Conservation (phyloP, 2,329 filamentous ascomycete species). For the Alternaria burnsii region DNA sequence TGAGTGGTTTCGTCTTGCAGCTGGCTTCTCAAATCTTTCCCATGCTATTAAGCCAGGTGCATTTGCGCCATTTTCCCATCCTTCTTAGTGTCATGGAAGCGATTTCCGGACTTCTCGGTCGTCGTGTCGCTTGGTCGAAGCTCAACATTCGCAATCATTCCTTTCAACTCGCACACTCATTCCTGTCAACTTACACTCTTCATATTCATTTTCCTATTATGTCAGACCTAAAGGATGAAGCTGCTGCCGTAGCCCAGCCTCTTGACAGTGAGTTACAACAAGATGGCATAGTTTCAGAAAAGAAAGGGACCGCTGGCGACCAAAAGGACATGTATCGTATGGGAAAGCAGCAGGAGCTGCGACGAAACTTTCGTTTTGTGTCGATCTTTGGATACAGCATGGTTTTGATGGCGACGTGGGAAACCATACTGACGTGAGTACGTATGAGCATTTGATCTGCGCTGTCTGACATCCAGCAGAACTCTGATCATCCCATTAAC, state of each 20-base stretch:
- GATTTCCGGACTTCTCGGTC: no score
- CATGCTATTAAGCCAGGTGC: not conserved
- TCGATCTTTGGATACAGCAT: conserved; percentile 40
- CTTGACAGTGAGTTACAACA: conserved; percentile 15
- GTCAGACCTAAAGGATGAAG: not conserved
- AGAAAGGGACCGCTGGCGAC: conserved; percentile 30
- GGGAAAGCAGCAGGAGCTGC: conserved; percentile 40
- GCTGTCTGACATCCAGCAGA: conserved; percentile 8
- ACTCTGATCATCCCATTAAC: conserved; percentile 31
- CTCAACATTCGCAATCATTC: not conserved
- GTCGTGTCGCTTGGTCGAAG: no score
- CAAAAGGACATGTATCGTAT: conserved; percentile 40
- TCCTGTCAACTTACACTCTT: not conserved
- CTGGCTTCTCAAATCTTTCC: not conserved
- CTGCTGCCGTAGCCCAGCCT: not conserved
- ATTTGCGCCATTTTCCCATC: not conserved
- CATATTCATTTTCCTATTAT: not conserved
- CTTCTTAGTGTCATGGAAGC: no score
- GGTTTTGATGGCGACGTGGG: conserved; percentile 42
- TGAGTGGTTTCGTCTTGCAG: not conserved
- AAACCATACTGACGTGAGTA: conserved; percentile 29
- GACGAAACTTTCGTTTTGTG: conserved; percentile 37
- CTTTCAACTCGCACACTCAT: not conserved
- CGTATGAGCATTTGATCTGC: no score
- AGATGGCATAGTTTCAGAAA: conserved; percentile 12